phyloP scores from a whole-genome alignment of 495 filamentous ascomycete genomes.

The Hyaloscypha finlandica region DNA sequence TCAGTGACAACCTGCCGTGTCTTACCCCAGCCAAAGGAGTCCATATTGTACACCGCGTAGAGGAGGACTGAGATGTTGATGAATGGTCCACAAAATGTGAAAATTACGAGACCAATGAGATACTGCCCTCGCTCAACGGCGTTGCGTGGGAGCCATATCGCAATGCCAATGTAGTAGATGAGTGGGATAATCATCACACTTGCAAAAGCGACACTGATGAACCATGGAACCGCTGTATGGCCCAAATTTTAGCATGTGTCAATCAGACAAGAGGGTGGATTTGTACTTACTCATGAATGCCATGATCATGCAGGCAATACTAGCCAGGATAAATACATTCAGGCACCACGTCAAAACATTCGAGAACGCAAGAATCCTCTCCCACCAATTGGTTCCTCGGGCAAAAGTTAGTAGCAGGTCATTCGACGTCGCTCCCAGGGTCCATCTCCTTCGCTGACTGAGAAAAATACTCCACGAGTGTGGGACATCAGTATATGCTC shows the following conservation, averaged over 20 bases:
- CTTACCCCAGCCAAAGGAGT: slow-evolving; percentile 39
- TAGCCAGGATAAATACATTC: slow-evolving; percentile 37
- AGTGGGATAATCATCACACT: slow-evolving; percentile 35
- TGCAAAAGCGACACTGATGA: slow-evolving; percentile 35
- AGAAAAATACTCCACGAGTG: slow-evolving; percentile 35
- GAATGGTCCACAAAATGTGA: slow-evolving; percentile 29
- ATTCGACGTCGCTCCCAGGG: slow-evolving; percentile 36
- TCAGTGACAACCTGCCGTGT: slow-evolving; percentile 16
- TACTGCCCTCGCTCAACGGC: slow-evolving; percentile 20
- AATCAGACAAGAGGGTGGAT: too few relatives aligned
- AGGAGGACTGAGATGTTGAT: slow-evolving; percentile 36
- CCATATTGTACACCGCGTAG: slow-evolving; percentile 33
- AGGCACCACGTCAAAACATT: slow-evolving; percentile 35
- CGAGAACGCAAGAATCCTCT: slow-evolving; percentile 34
- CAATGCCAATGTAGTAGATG: slow-evolving; percentile 27
- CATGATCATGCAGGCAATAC: slow-evolving; percentile 25
- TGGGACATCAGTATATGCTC: slow-evolving; percentile 36
- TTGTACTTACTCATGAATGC: neutral
- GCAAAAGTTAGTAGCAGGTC: slow-evolving; percentile 34
- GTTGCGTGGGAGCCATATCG: slow-evolving; percentile 31
- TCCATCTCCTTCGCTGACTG: slow-evolving; percentile 37
- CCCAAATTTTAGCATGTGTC: neutral
- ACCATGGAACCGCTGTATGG: slow-evolving; percentile 26
- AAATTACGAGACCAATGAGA: neutral
- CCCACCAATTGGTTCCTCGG: slow-evolving; percentile 31